Conservation (phyloP, 352 stramenopile genomes). For the Albugo candida region DNA sequence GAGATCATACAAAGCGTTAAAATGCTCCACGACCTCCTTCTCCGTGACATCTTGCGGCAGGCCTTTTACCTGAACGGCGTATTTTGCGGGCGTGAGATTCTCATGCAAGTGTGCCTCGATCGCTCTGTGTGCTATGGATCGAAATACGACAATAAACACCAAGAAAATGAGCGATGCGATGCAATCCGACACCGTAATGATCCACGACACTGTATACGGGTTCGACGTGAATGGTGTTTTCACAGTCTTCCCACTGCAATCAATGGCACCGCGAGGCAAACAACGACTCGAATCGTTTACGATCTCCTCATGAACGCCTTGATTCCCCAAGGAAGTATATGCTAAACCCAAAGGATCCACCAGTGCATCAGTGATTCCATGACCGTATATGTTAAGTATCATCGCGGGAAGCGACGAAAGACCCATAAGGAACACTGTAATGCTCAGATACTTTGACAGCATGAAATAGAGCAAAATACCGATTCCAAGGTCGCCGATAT, state of each 20-base stretch:
- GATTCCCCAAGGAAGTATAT: constrained; percentile 55
- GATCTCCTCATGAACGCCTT: constrained; percentile 45
- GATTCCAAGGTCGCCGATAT: constrained; percentile 63
- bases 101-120: constrained; percentile 52
- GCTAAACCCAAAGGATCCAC: constrained; percentile 47
- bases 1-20: constrained; percentile 52
- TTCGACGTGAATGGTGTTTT: constrained; percentile 37
- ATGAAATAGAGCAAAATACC: constrained; percentile 75
- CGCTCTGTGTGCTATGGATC: constrained; percentile 15
- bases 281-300: constrained; percentile 21
- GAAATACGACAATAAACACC: constrained; percentile 38
- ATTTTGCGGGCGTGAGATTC: constrained; percentile 66
- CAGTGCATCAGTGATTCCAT: constrained; percentile 44
- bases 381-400: constrained; percentile 33
- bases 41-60: constrained; percentile 43
- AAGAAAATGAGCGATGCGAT: constrained; percentile 52
- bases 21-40: constrained; percentile 48
- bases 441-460: constrained; percentile 50
- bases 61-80: constrained; percentile 51
- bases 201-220: constrained; percentile 40
- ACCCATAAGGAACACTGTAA: constrained; percentile 51
- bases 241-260: constrained; percentile 47
- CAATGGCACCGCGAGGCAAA: constrained; percentile 28
- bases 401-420: constrained; percentile 40
- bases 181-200: constrained; percentile 40